Percentiles rank a stretch among this genome's conserved stretches.
Conservation (phyloP, 345 rosid species). For the Erodium maritimum region DNA sequence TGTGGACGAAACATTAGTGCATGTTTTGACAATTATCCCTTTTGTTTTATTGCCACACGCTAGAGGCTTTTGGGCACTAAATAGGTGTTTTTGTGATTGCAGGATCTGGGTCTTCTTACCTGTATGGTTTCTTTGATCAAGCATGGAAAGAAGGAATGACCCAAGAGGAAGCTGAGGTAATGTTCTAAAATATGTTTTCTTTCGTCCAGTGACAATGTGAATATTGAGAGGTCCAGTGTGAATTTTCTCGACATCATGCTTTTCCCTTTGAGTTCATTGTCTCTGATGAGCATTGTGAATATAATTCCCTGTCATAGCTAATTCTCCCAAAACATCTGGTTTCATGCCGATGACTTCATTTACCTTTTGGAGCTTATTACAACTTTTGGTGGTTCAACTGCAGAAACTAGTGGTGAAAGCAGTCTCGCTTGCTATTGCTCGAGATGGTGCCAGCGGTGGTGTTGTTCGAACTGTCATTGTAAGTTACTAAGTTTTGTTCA, state of each 20-base stretch:
- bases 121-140: conserved; percentile 94
- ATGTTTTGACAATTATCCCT: too few relatives aligned
- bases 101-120: conserved; percentile 95
- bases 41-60: neutral
- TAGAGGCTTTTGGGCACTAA: neutral
- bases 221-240: too few relatives aligned
- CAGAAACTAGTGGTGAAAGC: conserved; percentile 95
- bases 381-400: conserved; percentile 3
- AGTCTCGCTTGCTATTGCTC: conserved; percentile 81
- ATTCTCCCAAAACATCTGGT: neutral
- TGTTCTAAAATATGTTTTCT: neutral
- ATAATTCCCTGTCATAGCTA: too few relatives aligned
- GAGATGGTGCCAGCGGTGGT: conserved; percentile 99
- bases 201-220: too few relatives aligned
- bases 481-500: conserved; percentile 26
- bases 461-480: conserved; percentile 94
- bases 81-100: conserved; percentile 4
- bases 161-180: conserved; percentile 96
- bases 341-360: neutral
- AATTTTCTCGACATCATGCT: neutral
- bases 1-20: too few relatives aligned
- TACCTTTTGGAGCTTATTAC: neutral
- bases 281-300: neutral
- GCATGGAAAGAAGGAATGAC: conserved; percentile 96
- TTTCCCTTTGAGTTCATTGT: neutral